Evolutionary conservation across 495 filamentous ascomycete genomes (phyloP).

Genomic region (Astrothelium macrocarpum): DNA sequence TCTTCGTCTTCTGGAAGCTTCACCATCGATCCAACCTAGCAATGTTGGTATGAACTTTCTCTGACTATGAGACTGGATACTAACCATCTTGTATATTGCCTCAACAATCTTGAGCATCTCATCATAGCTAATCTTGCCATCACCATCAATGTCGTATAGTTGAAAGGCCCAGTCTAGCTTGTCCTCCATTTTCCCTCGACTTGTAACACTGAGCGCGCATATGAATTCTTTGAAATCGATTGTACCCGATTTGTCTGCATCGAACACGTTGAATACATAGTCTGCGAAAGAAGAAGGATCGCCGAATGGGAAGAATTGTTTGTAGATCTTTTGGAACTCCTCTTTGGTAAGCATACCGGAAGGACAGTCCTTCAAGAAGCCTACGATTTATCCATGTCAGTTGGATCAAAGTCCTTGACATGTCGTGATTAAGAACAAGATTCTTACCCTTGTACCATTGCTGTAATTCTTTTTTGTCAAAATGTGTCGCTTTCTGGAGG

Average conservation of each 20-base stretch:
- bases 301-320: slow-evolving; percentile 98
- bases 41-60: slow-evolving; percentile 3
- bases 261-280: slow-evolving; percentile 99
- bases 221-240: slow-evolving; percentile 99
- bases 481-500: slow-evolving; percentile 91
- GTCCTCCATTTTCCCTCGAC: slow-evolving; percentile 96
- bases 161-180: slow-evolving; percentile 99
- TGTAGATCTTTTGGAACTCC: slow-evolving; percentile 99
- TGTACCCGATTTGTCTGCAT: slow-evolving; percentile 89
- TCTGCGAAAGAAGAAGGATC: slow-evolving; percentile 95
- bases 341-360: slow-evolving; percentile 92
- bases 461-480: slow-evolving; percentile 99
- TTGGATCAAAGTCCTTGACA: background rate
- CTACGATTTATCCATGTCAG: slow-evolving; percentile 35
- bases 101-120: slow-evolving; percentile 99
- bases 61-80: slow-evolving; percentile 10
- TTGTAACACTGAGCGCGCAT: slow-evolving; percentile 93
- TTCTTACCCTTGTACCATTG: slow-evolving; percentile 97
- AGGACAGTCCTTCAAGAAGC: slow-evolving; percentile 96
- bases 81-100: slow-evolving; percentile 99
- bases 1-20: slow-evolving; percentile 98
- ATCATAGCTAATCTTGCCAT: slow-evolving; percentile 96
- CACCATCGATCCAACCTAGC: slow-evolving; percentile 96
- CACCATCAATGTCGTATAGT: slow-evolving; percentile 97
- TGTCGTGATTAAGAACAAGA: background rate